These are phyloP conservation scores for Lactarius sanguifluus DNA, from an alignment of 768 basidiomycete genomes.

Conservation along the genomic window DNA sequence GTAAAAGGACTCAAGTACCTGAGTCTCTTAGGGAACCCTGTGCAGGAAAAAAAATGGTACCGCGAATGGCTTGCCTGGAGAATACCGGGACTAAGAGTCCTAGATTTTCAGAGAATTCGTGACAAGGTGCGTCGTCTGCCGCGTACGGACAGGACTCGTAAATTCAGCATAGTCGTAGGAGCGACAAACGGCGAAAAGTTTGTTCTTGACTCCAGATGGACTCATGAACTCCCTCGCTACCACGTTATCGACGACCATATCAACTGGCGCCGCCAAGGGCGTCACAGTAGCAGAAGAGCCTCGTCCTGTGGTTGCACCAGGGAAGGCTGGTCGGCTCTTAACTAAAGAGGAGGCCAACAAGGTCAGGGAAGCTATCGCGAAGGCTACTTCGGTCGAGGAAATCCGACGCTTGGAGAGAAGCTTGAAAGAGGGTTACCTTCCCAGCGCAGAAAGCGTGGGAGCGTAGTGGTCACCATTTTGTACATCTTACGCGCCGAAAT, in stretches of 20 bases:
- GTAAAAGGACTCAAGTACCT: constrained; percentile 72
- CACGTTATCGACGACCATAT: constrained; percentile 70
- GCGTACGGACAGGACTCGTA: constrained; percentile 5
- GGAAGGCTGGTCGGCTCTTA: constrained; percentile 83
- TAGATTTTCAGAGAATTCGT: constrained; percentile 93
- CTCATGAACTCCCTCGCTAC: constrained; percentile 79
- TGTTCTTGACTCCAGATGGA: constrained; percentile 81
- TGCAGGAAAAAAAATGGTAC: constrained; percentile 91
- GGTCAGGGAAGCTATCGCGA: constrained; percentile 83
- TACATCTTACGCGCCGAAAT: constrained; percentile 14
- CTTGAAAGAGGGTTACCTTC: constrained; percentile 81
- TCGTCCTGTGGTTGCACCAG: constrained; percentile 51
- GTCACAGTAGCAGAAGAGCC: constrained; percentile 76
- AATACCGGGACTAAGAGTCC: constrained; percentile 82
- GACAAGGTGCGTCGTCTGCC: constrained; percentile 76
- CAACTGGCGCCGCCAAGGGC: constrained; percentile 61
- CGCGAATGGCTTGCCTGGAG: constrained; percentile 94
- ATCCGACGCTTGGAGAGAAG: constrained; percentile 80
- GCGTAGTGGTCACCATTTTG: constrained; percentile 48
- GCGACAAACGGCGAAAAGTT: constrained; percentile 64
- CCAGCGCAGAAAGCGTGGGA: constrained; percentile 73
- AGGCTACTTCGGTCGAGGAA: constrained; percentile 90
- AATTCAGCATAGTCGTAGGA: constrained; percentile 51
- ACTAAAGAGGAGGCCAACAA: constrained; percentile 89
- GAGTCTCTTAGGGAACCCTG: constrained; percentile 78